A percentile compares a stretch with the other conserved stretches of the same genome.
Conservation (phyloP, 148 eudicot species). For the Fallopia convolvulus region DNA sequence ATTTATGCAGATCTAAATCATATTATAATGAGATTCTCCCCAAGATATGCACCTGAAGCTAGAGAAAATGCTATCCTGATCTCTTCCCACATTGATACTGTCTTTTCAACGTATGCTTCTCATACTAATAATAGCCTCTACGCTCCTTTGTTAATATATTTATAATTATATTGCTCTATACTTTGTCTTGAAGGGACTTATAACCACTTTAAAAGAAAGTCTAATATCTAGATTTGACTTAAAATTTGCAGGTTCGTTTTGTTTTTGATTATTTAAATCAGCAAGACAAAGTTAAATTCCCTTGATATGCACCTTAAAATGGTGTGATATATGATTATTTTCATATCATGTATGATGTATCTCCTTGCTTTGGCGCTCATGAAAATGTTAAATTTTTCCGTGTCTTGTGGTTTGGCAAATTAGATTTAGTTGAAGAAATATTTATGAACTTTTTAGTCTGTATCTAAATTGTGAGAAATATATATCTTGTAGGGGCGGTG, state of each 20-base stretch:
- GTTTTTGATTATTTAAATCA: background rate
- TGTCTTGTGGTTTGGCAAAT: background rate
- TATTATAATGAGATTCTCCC: slow-evolving; percentile 62
- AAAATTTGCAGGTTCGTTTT: background rate
- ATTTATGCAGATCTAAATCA: slow-evolving; percentile 85
- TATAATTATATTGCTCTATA: background rate
- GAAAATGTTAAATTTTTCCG: background rate
- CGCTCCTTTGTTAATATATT: background rate
- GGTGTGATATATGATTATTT: background rate
- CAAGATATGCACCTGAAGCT: slow-evolving; percentile 70
- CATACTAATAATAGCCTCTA: background rate
- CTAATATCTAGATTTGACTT: background rate
- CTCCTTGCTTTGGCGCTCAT: background rate
- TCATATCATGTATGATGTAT: background rate
- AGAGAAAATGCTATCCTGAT: slow-evolving; percentile 69
- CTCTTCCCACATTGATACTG: slow-evolving; percentile 91
- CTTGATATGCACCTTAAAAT: background rate
- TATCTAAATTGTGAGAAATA: background rate
- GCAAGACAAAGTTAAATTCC: background rate
- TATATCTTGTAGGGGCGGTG: slow-evolving; percentile 68
- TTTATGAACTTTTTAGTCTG: background rate
- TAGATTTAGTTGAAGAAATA: background rate
- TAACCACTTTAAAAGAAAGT: background rate
- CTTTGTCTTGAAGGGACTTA: background rate
- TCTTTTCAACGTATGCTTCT: slow-evolving; percentile 60